Evolutionary conservation across 2,329 filamentous ascomycete genomes (phyloP).

Genomic region (Hysterium pulicare): DNA sequence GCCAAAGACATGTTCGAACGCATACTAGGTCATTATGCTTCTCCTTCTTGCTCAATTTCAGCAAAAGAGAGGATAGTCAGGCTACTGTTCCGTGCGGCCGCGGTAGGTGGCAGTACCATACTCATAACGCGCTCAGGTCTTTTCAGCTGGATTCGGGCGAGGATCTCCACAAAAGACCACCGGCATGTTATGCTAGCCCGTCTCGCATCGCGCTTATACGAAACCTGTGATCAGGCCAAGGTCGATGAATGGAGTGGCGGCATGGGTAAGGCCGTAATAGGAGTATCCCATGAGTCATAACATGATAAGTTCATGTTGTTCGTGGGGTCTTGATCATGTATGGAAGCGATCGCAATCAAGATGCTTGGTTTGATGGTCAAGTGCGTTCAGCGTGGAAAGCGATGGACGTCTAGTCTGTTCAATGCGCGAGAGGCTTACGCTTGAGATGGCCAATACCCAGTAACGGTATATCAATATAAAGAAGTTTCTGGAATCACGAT

Average conservation of each 20-base stretch:
- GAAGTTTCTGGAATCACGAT: no score
- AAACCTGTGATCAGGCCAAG: slow-evolving; percentile 65
- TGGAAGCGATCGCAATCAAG: no score
- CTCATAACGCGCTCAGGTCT: slow-evolving; percentile 73
- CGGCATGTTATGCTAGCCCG: slow-evolving; percentile 52
- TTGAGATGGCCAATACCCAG: no score
- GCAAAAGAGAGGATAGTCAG: slow-evolving; percentile 62
- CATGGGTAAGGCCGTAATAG: no score
- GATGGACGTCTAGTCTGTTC: no score
- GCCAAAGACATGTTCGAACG: slow-evolving; percentile 70
- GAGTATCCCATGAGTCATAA: no score
- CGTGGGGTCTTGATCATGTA: no score
- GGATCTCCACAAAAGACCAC: slow-evolving; percentile 46
- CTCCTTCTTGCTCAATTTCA: slow-evolving; percentile 59
- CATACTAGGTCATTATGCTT: slow-evolving; percentile 65
- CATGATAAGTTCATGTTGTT: no score
- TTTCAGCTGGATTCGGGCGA: slow-evolving; percentile 69
- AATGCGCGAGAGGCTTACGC: no score
- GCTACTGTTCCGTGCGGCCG: slow-evolving; percentile 63
- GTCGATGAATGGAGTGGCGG: slow-evolving; percentile 64
- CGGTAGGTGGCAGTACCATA: slow-evolving; percentile 73
- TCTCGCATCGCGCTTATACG: slow-evolving; percentile 58
- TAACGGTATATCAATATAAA: no score
- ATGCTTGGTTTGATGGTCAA: no score
- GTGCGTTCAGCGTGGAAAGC: no score